Conservation (phyloP, 2,329 filamentous ascomycete species). For the Beauveria asiatica region DNA sequence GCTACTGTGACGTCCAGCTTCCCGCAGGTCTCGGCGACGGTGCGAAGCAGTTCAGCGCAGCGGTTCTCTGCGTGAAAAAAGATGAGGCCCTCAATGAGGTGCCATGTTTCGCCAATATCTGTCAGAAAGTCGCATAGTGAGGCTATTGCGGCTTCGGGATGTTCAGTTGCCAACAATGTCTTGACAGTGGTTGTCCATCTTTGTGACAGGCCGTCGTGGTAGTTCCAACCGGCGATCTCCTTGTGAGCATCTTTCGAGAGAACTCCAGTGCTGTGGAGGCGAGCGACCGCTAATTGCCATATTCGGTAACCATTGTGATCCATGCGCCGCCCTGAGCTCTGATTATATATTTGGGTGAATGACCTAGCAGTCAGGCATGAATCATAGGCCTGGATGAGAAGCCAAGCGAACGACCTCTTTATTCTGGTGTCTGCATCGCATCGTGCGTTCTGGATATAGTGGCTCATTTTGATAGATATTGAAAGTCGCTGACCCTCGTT, state of each 20-base stretch:
- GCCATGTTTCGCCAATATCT: constrained; percentile 1
- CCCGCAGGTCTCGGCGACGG: neutral
- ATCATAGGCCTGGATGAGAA: constrained; percentile 16
- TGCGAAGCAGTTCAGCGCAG: neutral
- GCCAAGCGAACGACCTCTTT: constrained; percentile 16
- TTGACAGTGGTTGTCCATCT: neutral
- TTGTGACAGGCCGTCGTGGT: neutral
- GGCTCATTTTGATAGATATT: neutral
- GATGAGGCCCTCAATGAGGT: neutral
- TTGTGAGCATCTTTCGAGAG: neutral
- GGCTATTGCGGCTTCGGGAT: neutral
- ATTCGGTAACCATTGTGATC: neutral
- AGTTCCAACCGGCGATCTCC: neutral
- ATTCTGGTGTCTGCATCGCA: neutral
- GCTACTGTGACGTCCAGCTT: neutral
- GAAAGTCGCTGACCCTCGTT: neutral
- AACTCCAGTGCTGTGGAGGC: neutral
- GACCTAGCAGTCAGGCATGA: constrained; percentile 9
- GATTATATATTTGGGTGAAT: constrained; percentile 10
- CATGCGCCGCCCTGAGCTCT: neutral
- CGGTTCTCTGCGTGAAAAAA: neutral
- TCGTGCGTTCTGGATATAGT: neutral
- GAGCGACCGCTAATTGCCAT: constrained; percentile 7
- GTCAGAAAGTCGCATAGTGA: neutral
- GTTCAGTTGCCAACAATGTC: neutral